Conservation (phyloP, 2,329 filamentous ascomycete genomes). For the Geoglossum cookeanum region DNA sequence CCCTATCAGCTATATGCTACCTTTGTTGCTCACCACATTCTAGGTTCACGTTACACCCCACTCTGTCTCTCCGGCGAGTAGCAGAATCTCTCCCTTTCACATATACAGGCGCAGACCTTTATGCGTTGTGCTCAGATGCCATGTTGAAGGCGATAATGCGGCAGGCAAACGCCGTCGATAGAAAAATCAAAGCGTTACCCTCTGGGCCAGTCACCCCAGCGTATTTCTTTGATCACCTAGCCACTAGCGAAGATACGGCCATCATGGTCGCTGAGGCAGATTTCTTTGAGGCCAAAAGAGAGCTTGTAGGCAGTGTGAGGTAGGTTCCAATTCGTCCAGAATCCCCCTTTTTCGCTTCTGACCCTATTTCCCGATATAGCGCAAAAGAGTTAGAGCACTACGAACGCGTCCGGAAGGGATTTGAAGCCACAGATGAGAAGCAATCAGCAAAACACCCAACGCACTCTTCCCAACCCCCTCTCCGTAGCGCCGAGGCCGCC, state of each 20-base stretch:
- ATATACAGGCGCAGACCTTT: conserved; percentile 93
- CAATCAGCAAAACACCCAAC: not conserved
- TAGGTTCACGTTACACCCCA: conserved; percentile 69
- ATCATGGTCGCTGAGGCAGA: conserved; percentile 83
- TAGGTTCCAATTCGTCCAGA: conserved; percentile 13
- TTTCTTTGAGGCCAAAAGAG: conserved; percentile 60
- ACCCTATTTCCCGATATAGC: conserved; percentile 27
- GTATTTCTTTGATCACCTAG: conserved; percentile 89
- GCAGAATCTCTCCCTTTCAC: conserved; percentile 73
- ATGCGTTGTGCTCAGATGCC: conserved; percentile 89
- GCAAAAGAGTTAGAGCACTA: conserved; percentile 85
- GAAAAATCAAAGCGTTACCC: conserved; percentile 51
- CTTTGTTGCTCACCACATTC: not conserved
- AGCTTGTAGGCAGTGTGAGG: conserved; percentile 77
- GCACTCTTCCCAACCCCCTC: not conserved
- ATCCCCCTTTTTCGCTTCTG: not conserved
- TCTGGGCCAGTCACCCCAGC: conserved; percentile 53
- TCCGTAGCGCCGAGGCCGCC: not conserved
- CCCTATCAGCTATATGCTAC: not conserved
- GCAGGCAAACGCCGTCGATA: conserved; percentile 65
- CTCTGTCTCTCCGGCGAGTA: conserved; percentile 55
- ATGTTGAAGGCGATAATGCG: conserved; percentile 98
- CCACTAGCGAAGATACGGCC: conserved; percentile 60
- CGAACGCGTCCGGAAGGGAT: conserved; percentile 60
- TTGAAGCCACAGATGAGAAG: conserved; percentile 43